Evolutionary conservation across 495 filamentous ascomycete species (phyloP).

Genomic region (Neurospora africana): DNA sequence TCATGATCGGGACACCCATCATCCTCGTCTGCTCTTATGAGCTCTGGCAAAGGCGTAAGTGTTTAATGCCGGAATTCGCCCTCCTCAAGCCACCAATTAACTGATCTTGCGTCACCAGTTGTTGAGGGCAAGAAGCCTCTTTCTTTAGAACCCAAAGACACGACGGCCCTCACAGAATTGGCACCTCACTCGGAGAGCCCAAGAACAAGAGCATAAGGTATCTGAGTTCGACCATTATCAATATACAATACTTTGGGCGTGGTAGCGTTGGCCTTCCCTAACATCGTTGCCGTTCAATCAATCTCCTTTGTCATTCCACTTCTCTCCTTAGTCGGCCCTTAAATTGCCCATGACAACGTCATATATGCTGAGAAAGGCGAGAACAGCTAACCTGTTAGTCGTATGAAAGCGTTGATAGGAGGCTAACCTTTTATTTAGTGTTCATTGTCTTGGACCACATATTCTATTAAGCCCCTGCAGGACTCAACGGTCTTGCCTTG

Average conservation of each 20-base stretch:
- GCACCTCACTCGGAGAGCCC: neutral
- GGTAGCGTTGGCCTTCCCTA: neutral
- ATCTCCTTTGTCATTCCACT: neutral
- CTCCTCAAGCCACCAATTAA: neutral
- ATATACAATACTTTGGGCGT: neutral
- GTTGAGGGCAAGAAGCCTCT: conserved; percentile 12
- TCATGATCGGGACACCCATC: conserved; percentile 36
- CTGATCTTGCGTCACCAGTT: conserved; percentile 8
- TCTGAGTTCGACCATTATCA: neutral
- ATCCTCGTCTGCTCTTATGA: conserved; percentile 35
- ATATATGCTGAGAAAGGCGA: neutral
- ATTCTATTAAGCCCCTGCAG: neutral
- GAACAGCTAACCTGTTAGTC: neutral
- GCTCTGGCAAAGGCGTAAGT: conserved; percentile 32
- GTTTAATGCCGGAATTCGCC: neutral
- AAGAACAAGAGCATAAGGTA: neutral
- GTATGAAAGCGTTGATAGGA: neutral
- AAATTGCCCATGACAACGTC: neutral
- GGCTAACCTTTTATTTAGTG: neutral
- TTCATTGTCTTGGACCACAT: neutral
- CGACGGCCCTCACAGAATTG: neutral
- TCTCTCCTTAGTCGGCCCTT: neutral
- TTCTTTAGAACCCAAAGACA: neutral
- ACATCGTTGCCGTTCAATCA: neutral
- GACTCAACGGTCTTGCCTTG: neutral